These are phyloP conservation scores for Striga asiatica DNA, from an alignment of 257 asterid species.

Conservation along the genomic window DNA sequence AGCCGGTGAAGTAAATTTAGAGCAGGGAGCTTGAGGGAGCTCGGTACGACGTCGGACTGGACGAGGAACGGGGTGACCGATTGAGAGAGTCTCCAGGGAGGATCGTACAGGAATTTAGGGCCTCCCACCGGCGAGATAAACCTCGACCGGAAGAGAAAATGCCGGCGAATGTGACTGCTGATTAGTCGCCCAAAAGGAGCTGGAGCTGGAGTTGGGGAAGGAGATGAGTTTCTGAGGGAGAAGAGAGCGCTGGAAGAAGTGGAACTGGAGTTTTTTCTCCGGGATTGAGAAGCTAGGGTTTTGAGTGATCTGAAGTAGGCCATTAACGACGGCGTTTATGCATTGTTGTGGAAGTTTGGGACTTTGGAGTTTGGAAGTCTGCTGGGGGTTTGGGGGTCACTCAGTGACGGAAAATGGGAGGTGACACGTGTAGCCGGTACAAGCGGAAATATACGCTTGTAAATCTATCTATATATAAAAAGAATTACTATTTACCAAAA, in stretches of 20 bases:
- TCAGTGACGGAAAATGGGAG: no score
- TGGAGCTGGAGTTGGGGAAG: conserved; percentile 21
- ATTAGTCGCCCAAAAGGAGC: conserved; percentile 20
- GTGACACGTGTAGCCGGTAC: no score
- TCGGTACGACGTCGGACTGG: conserved; percentile 52
- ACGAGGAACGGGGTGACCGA: conserved; percentile 75
- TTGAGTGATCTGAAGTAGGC: conserved; percentile 60
- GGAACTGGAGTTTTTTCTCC: conserved; percentile 14
- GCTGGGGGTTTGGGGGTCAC: no score
- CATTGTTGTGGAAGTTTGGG: conserved; percentile 19
- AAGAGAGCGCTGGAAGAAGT: conserved; percentile 28
- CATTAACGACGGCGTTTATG: conserved; percentile 35
- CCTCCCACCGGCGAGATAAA: conserved; percentile 39
- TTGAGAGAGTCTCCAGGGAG: conserved; percentile 90
- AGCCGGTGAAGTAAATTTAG: conserved; percentile 27
- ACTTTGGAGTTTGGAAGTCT: no score
- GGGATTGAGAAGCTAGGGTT: conserved; percentile 46
- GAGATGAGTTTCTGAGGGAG: conserved; percentile 26
- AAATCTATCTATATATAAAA: no score
- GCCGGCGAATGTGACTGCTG: conserved; percentile 24
- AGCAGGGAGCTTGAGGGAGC: conserved; percentile 34
- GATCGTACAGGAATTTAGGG: conserved; percentile 64
- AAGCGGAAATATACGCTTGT: no score
- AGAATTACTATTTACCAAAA: no score
- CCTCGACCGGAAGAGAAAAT: conserved; percentile 42